These are phyloP conservation scores for Gamarada debralockiae DNA, from an alignment of 495 filamentous ascomycete species.

Conservation along the genomic window DNA sequence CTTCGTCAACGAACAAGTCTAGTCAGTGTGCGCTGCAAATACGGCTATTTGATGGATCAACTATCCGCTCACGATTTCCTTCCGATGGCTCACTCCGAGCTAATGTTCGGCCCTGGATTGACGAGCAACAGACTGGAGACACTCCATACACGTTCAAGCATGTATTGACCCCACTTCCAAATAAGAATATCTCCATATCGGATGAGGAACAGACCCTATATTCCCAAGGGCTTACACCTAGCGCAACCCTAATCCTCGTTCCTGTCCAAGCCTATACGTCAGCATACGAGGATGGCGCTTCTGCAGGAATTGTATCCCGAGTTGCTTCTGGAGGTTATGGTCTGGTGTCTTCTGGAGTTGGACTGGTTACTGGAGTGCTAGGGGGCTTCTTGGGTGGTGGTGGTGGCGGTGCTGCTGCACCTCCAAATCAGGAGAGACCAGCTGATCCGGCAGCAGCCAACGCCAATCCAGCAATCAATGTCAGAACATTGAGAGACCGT, in stretches of 20 bases:
- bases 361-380: conserved; percentile 46
- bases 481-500: conserved; percentile 51
- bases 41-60: conserved; percentile 79
- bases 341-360: conserved; percentile 30
- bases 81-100: conserved; percentile 56
- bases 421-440: conserved; percentile 5
- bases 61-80: conserved; percentile 67
- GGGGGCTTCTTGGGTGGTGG: conserved; percentile 51
- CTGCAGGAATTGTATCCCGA: conserved; percentile 2
- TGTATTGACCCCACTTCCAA: conserved; percentile 75
- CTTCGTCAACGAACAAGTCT: not conserved
- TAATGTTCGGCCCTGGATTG: conserved; percentile 76
- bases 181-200: conserved; percentile 60
- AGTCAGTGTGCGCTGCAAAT: conserved; percentile 66
- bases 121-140: conserved; percentile 38
- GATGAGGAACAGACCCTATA: conserved; percentile 68
- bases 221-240: conserved; percentile 68
- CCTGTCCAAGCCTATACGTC: conserved; percentile 58
- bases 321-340: conserved; percentile 19
- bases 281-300: conserved; percentile 46
- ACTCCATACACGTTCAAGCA: conserved; percentile 79
- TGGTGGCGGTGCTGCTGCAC: conserved; percentile 17
- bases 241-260: conserved; percentile 78
- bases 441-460: conserved; percentile 5
- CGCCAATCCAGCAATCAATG: conserved; percentile 15